These are phyloP conservation scores for Bryoglossum gracile DNA, from an alignment of 495 filamentous ascomycete genomes.

Conservation along the genomic window DNA sequence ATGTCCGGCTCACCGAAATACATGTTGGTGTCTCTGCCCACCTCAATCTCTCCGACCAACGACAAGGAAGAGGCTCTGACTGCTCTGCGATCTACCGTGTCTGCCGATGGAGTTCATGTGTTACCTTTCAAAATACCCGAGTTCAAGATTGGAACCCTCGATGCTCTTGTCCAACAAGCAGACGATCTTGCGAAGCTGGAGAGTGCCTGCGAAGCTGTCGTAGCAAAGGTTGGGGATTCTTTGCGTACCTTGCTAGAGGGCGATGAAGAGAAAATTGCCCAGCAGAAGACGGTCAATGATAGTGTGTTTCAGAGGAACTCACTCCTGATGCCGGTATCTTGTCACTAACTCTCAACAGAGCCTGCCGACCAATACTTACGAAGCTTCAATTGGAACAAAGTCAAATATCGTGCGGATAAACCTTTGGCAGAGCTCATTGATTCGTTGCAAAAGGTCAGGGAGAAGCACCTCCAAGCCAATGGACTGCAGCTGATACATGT, in stretches of 20 bases:
- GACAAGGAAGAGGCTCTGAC: conserved; percentile 75
- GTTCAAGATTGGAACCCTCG: conserved; percentile 96
- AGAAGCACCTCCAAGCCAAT: not conserved
- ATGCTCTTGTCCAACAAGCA: conserved; percentile 93
- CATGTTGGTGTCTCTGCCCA: conserved; percentile 68
- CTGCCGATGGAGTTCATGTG: conserved; percentile 67
- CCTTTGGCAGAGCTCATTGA: conserved; percentile 79
- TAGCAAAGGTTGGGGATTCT: conserved; percentile 81
- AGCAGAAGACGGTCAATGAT: conserved; percentile 93
- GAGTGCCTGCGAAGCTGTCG: conserved; percentile 67
- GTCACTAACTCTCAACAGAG: conserved; percentile 44
- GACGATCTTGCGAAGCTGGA: conserved; percentile 91
- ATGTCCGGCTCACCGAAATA: conserved; percentile 49
- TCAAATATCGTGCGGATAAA: conserved; percentile 90
- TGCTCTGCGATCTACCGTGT: conserved; percentile 62
- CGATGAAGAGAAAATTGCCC: conserved; percentile 70
- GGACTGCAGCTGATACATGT: conserved; percentile 3
- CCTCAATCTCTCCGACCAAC: conserved; percentile 62
- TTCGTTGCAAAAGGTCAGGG: conserved; percentile 68
- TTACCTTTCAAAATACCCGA: conserved; percentile 77
- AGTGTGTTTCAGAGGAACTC: conserved; percentile 51
- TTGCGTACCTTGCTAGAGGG: conserved; percentile 71
- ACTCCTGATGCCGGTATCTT: not conserved
- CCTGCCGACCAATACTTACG: conserved; percentile 89
- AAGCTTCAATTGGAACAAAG: conserved; percentile 90